A percentile compares a stretch with the other conserved stretches of the same genome.
phyloP scores from a whole-genome alignment of 2,329 filamentous ascomycete genomes.

The Penicillium sp. region DNA sequence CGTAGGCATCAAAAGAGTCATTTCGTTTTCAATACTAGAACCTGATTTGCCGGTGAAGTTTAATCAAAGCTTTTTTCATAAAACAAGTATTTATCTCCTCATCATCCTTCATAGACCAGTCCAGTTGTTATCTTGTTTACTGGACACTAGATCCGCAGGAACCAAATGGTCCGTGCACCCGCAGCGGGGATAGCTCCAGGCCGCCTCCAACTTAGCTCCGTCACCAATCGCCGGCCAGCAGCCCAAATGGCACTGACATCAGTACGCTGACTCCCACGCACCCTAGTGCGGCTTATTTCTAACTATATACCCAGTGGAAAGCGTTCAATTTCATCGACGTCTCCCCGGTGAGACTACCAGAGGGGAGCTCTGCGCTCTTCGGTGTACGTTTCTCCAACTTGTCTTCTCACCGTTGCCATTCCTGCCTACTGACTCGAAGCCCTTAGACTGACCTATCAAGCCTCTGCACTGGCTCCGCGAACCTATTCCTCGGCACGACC shows the following conservation, averaged over 20 bases:
- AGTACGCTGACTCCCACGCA: slow-evolving; percentile 23
- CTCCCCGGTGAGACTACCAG: slow-evolving; percentile 73
- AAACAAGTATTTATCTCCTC: too few species aligned
- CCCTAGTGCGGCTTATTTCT: neutral
- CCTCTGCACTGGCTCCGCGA: slow-evolving; percentile 83
- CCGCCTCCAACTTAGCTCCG: slow-evolving; percentile 16
- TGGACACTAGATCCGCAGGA: neutral
- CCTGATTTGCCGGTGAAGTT: neutral
- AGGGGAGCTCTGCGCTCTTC: slow-evolving; percentile 77
- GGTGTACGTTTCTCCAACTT: slow-evolving; percentile 59
- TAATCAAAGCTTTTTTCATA: neutral
- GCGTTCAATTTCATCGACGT: slow-evolving; percentile 99
- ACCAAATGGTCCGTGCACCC: slow-evolving; percentile 14
- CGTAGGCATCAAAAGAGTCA: too few species aligned
- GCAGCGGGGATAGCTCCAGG: slow-evolving; percentile 22
- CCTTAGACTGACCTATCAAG: slow-evolving; percentile 70
- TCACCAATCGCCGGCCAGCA: slow-evolving; percentile 28
- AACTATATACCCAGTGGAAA: slow-evolving; percentile 72
- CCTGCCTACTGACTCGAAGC: slow-evolving; percentile 3
- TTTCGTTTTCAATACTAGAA: too few species aligned
- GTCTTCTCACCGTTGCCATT: neutral
- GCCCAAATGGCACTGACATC: slow-evolving; percentile 47
- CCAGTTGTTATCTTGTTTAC: neutral
- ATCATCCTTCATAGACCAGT: neutral
- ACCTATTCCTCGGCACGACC: slow-evolving; percentile 81